Conservation (phyloP, 345 rosid genomes). For the Eucalyptus globulus region DNA sequence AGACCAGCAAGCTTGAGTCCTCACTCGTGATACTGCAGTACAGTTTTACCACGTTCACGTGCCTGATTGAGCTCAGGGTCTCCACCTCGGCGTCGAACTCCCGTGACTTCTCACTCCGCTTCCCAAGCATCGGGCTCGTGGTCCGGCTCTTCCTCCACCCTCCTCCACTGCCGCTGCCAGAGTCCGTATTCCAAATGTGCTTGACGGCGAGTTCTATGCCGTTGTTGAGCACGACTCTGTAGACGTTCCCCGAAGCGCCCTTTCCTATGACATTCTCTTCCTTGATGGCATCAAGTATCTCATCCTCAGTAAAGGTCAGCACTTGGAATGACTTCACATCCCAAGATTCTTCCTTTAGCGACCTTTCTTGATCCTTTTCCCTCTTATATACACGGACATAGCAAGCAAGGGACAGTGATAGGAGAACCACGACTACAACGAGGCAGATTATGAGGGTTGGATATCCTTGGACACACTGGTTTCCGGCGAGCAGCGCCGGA, state of each 20-base stretch:
- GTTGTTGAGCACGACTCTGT: background rate
- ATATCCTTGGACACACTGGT: background rate
- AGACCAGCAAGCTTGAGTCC: constrained; percentile 8
- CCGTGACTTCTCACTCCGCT: constrained; percentile 14
- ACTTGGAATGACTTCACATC: constrained; percentile 4
- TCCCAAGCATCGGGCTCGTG: constrained; percentile 45
- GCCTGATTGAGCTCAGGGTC: constrained; percentile 7
- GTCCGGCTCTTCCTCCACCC: constrained; percentile 22
- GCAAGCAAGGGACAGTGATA: background rate
- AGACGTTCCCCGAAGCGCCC: constrained; percentile 7
- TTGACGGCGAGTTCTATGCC: constrained; percentile 3
- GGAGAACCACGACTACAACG: background rate
- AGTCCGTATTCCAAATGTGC: constrained; percentile 18
- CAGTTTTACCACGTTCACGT: constrained; percentile 7
- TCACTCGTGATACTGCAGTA: constrained; percentile 9
- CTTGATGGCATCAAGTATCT: constrained; percentile 7
- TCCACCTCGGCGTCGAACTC: constrained; percentile 5
- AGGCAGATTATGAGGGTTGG: constrained; percentile 1
- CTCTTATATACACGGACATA: background rate
- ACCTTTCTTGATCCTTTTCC: background rate
- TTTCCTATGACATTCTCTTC: constrained; percentile 6
- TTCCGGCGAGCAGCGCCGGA: background rate
- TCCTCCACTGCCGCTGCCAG: background rate
- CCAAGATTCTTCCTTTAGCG: constrained; percentile 10
- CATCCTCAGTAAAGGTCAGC: constrained; percentile 10